Base-by-base conservation (phyloP, 202 grass and related monocot genomes). In the Eragrostis tef region DNA sequence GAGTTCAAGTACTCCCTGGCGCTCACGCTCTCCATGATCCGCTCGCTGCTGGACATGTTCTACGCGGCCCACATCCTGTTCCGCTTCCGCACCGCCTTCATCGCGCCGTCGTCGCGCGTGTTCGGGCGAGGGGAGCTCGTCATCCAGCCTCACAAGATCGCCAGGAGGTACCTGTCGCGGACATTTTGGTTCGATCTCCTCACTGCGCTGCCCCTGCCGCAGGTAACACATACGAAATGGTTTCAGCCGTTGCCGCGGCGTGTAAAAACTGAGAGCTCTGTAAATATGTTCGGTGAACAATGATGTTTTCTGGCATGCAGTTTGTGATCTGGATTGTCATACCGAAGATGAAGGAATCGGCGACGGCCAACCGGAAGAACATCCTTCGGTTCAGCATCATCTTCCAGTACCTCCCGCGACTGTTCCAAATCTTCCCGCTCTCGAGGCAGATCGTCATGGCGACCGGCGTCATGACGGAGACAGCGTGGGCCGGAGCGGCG, bases 391-490 rank as follows among this genome's bases (percentile, higher is more conserved):
- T 98, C 64, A 90, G 87, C 80, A 87, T 98, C 78, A 75, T 95
- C 54, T 88, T 91, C 87, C 95, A 98, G 86, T 98, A 98, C 86
- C 75, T 98, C 11, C 90, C 95, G 1, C 88, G 95, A 77, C 87
- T 98, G 5, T 90, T 94, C 87, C 89, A 93, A 34, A 98, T 98
- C 67, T 90, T 98, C 68, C 95, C 95, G n/a, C 92, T 98, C 17
- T 87, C 86, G 6, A 85, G 75, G 58, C 82, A 86, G 75, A 98
- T 98, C 49, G 87, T 98, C 13, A 95, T 73, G 92, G 84, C 89
- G 10, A 91, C 92, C 2, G 92, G 95, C 3, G 85, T 94, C 34
- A 93, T 98, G 85, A 91, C 90, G 6, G 92, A 98, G 79, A 93
- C 91, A 24, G 92, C 95, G 57, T 98, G 95, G 95, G 95, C 87